Evolutionary conservation across 1,284 basidiomycete species (phyloP).

Genomic region (Cystobasidium slooffiae): DNA sequence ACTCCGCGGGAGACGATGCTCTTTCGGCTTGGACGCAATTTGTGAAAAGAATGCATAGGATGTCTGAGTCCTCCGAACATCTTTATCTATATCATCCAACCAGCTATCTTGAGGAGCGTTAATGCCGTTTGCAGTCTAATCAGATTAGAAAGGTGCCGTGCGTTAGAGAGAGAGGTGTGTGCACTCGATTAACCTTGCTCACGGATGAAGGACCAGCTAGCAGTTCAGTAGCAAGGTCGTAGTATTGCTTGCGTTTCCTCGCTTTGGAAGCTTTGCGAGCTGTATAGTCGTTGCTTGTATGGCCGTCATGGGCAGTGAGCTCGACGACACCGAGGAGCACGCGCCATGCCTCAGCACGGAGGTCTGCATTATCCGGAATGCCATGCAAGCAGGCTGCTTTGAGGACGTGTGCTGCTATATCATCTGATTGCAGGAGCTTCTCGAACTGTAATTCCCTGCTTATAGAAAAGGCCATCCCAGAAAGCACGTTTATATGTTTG

Average conservation of each 20-base stretch:
- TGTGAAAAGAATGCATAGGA: conserved; percentile 43
- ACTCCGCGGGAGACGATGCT: conserved; percentile 9
- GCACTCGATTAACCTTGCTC: not conserved
- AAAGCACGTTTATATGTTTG: not conserved
- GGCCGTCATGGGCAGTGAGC: not conserved
- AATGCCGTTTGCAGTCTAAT: conserved; percentile 1
- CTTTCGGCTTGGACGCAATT: not conserved
- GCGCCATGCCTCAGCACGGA: conserved; percentile 40
- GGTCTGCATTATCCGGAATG: conserved; percentile 39
- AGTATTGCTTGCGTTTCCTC: conserved; percentile 26
- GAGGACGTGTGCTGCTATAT: conserved; percentile 22
- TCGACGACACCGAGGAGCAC: conserved; percentile 40
- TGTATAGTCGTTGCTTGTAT: conserved; percentile 4
- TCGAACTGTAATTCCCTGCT: conserved; percentile 31
- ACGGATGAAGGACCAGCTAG: conserved; percentile 3
- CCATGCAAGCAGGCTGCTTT: conserved; percentile 41
- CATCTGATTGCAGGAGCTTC: conserved; percentile 9
- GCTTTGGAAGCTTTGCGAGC: conserved; percentile 25
- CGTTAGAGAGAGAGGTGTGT: not conserved
- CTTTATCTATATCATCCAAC: conserved; percentile 43
- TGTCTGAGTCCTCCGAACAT: conserved; percentile 40
- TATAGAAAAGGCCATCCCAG: not conserved
- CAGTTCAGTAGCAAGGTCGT: conserved; percentile 30
- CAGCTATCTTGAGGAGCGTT: conserved; percentile 32
- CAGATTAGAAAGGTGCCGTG: conserved; percentile 2